These are phyloP conservation scores for Hyphopichia fennica DNA, from an alignment of 1,139 yeast species.

Conservation along the genomic window DNA sequence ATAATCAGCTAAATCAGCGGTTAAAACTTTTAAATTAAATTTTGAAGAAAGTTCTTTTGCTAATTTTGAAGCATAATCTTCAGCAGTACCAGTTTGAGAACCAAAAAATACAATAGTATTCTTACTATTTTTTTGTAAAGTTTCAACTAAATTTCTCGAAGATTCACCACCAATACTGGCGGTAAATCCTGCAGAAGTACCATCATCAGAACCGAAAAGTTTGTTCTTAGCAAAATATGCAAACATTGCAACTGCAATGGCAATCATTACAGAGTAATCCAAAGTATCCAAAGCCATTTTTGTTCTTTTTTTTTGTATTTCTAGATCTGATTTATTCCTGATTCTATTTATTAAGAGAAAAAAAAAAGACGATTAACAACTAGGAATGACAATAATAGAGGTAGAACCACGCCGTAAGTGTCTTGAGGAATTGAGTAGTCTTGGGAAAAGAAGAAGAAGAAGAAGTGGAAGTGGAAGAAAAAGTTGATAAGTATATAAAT, in stretches of 20 bases:
- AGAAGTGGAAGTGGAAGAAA: neutral
- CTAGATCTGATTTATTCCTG: too few species aligned
- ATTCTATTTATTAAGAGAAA: neutral
- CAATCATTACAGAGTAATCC: slow-evolving; percentile 68
- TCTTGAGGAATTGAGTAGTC: too few species aligned
- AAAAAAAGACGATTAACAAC: neutral
- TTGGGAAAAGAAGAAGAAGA: neutral
- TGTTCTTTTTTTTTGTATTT: neutral
- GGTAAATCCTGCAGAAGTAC: slow-evolving; percentile 41
- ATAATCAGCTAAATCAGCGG: slow-evolving; percentile 81
- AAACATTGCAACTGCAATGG: slow-evolving; percentile 60
- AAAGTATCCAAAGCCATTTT: slow-evolving; percentile 60
- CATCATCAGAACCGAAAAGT: slow-evolving; percentile 41
- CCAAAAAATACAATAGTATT: slow-evolving; percentile 85
- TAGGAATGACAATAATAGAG: neutral
- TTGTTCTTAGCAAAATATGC: slow-evolving; percentile 68
- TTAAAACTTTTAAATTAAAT: slow-evolving; percentile 80
- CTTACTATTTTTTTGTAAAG: slow-evolving; percentile 63
- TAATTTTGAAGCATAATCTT: slow-evolving; percentile 89
- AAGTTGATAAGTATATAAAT: neutral
- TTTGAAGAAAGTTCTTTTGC: slow-evolving; percentile 84
- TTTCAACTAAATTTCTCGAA: slow-evolving; percentile 65
- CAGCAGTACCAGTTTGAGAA: slow-evolving; percentile 99
- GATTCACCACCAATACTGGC: slow-evolving; percentile 35
- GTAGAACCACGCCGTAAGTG: too few species aligned